Conservation (phyloP, 352 stramenopile genomes). For the Pythium grandisporangium region DNA sequence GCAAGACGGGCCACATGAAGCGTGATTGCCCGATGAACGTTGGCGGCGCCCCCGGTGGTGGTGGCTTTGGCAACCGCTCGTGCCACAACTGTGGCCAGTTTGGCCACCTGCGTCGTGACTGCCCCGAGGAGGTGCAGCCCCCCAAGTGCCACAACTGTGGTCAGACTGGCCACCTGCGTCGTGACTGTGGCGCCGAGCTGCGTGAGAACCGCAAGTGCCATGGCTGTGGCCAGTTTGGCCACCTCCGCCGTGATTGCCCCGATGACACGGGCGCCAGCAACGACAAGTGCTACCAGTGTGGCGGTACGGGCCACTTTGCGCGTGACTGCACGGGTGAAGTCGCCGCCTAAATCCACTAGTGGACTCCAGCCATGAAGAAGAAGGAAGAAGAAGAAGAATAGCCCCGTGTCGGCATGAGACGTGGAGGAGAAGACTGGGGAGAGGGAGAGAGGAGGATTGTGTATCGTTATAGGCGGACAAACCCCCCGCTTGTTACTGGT, state of each 20-base stretch:
- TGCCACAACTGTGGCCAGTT: conserved; percentile 81
- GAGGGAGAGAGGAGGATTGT: conserved; percentile 19
- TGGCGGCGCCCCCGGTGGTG: conserved; percentile 6
- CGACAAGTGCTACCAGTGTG: conserved; percentile 83
- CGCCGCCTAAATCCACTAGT: conserved; percentile 31
- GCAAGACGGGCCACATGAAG: conserved; percentile 76
- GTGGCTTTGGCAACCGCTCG: conserved; percentile 35
- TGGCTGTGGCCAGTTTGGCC: conserved; percentile 54
- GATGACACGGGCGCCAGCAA: conserved; percentile 54
- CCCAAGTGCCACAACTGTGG: conserved; percentile 80
- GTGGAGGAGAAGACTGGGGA: conserved; percentile 21
- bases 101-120: conserved; percentile 74
- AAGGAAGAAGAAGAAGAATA: neutral
- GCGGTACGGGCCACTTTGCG: conserved; percentile 66
- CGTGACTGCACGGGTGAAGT: conserved; percentile 53
- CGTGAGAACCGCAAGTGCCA: conserved; percentile 71
- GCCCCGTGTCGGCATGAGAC: neutral
- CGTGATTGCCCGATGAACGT: conserved; percentile 54
- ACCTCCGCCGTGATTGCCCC: conserved; percentile 73
- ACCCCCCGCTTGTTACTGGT: conserved; percentile 16
- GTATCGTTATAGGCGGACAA: conserved; percentile 13
- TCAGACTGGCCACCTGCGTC: conserved; percentile 55
- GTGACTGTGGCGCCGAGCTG: conserved; percentile 59
- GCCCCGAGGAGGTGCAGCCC: conserved; percentile 58
- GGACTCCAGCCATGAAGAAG: neutral